These are phyloP conservation scores for Usnea hakonensis DNA, from an alignment of 495 filamentous ascomycete genomes.

Conservation along the genomic window DNA sequence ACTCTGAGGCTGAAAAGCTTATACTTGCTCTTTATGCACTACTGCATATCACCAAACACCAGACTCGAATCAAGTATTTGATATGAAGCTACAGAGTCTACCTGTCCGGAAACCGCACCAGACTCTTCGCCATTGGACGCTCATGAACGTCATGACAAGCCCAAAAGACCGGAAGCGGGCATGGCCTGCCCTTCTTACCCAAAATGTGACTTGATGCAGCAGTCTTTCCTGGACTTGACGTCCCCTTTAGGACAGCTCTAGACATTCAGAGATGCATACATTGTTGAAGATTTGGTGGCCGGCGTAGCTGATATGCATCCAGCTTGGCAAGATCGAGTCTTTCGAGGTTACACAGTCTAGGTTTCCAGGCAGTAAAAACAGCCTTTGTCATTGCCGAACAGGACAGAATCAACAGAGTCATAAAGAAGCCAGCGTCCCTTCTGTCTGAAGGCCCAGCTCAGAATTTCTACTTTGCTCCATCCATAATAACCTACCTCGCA, in stretches of 20 bases:
- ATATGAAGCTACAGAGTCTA: neutral
- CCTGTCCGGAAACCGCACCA: neutral
- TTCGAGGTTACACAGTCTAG: neutral
- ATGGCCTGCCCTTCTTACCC: neutral
- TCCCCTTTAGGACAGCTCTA: neutral
- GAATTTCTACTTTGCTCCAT: neutral
- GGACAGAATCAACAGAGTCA: neutral
- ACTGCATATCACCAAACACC: neutral
- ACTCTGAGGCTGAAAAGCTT: no score
- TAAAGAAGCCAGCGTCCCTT: neutral
- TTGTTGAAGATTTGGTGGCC: neutral
- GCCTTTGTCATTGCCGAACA: neutral
- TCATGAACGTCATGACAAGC: neutral
- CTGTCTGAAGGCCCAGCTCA: neutral
- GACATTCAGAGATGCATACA: neutral
- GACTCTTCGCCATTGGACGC: neutral
- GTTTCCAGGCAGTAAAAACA: neutral
- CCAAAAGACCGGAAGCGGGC: neutral
- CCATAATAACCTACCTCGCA: neutral
- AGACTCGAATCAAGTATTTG: neutral
- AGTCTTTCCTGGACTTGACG: neutral
- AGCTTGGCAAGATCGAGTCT: neutral
- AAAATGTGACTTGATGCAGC: neutral
- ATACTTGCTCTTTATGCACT: neutral
- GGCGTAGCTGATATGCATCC: neutral